Percentiles rank a stretch among this genome's conserved stretches.
These are phyloP conservation scores for Syzygium malaccense DNA, from an alignment of 441 rosid genomes.

Conservation along the genomic window DNA sequence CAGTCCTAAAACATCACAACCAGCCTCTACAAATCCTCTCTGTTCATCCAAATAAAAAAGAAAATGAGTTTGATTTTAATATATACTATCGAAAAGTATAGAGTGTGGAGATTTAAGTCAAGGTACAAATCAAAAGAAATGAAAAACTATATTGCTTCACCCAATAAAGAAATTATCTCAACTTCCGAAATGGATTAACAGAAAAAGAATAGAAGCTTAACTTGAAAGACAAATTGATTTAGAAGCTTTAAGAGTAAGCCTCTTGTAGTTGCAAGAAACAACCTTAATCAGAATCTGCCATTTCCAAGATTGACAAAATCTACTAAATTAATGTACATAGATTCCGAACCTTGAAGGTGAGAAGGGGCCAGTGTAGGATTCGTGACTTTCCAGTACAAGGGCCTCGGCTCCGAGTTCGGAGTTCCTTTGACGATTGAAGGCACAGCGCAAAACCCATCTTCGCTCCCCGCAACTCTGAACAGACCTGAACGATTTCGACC, in stretches of 20 bases:
- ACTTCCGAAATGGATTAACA: neutral
- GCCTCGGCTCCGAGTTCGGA: slow-evolving; percentile 25
- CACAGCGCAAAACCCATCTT: slow-evolving; percentile 70
- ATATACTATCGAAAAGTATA: neutral
- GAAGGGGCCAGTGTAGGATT: slow-evolving; percentile 83
- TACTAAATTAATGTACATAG: neutral
- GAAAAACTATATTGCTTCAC: neutral
- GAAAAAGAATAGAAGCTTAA: neutral
- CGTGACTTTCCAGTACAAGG: slow-evolving; percentile 77
- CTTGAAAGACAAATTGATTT: neutral
- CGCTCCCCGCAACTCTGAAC: slow-evolving; percentile 22
- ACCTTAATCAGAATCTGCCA: neutral
- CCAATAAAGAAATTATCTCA: neutral
- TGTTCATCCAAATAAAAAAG: neutral
- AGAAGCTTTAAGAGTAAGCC: neutral
- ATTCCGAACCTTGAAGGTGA: slow-evolving; percentile 57
- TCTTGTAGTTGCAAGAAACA: neutral
- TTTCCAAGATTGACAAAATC: neutral
- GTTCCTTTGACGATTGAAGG: slow-evolving; percentile 23
- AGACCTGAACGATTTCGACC: slow-evolving; percentile 25
- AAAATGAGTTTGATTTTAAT: neutral
- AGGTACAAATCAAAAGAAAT: neutral
- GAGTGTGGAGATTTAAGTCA: neutral
- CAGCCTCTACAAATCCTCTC: neutral
- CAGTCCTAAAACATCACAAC: neutral